A percentile compares a stretch with the other conserved stretches of the same genome.
These are phyloP conservation scores for Rhizophagus sp. DNA, from an alignment of 192 early-diverging fungal species.

Conservation along the genomic window DNA sequence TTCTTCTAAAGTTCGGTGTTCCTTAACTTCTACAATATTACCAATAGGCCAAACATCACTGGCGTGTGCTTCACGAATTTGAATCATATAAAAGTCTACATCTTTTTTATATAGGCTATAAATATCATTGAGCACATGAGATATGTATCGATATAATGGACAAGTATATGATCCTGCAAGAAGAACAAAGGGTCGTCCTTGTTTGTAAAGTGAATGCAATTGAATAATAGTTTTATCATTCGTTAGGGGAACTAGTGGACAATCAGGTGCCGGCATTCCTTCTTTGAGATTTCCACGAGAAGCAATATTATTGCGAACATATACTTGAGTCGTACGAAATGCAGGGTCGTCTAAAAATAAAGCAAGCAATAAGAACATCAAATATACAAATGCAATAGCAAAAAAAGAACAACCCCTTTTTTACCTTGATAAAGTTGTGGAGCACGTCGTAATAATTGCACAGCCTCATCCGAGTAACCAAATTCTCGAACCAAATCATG, in stretches of 20 bases:
- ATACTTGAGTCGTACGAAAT: constrained; percentile 20
- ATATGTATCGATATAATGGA: constrained; percentile 25
- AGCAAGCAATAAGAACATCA: neutral
- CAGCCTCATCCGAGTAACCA: constrained; percentile 18
- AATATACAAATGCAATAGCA: neutral
- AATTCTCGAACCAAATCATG: constrained; percentile 24
- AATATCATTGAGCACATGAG: constrained; percentile 25
- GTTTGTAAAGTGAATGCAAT: neutral
- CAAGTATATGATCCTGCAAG: constrained; percentile 25
- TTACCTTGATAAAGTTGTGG: constrained; percentile 22
- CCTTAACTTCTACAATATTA: constrained; percentile 14
- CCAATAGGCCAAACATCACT: constrained; percentile 26
- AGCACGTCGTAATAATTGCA: constrained; percentile 25
- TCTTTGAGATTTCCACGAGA: constrained; percentile 11
- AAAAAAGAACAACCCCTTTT: neutral
- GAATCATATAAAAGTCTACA: constrained; percentile 25
- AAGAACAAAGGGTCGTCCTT: constrained; percentile 17
- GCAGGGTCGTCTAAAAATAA: neutral
- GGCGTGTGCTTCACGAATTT: constrained; percentile 29
- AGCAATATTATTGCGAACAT: constrained; percentile 26
- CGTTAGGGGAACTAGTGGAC: constrained; percentile 4
- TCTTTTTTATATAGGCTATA: neutral
- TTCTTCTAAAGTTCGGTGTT: constrained; percentile 15
- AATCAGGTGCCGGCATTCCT: constrained; percentile 25
- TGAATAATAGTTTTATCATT: neutral